Percentiles rank a stretch among this genome's conserved stretches.
Evolutionary conservation across 495 filamentous ascomycete genomes (phyloP).

Genomic region (Coniosporium apollinis): DNA sequence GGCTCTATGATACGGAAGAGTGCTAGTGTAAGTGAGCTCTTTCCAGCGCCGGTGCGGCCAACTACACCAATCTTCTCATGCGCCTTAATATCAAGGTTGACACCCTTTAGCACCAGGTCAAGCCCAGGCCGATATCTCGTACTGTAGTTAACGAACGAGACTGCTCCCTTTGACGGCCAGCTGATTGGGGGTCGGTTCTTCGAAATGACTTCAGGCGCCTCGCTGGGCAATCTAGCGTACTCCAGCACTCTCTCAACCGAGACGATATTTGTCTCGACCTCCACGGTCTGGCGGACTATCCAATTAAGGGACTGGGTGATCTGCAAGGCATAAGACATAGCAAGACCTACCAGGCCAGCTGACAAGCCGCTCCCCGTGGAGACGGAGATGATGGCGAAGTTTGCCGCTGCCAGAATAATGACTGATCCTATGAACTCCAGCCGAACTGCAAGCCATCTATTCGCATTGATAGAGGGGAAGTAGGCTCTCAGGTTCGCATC

Average conservation of each 20-base stretch:
- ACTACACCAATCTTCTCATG: slow-evolving; percentile 98
- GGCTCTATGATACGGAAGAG: slow-evolving; percentile 95
- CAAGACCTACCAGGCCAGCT: slow-evolving; percentile 72
- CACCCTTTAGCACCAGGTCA: slow-evolving; percentile 81
- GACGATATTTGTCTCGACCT: slow-evolving; percentile 98
- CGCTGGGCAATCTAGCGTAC: slow-evolving; percentile 83
- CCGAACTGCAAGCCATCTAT: slow-evolving; percentile 89
- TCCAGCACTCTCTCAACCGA: slow-evolving; percentile 96
- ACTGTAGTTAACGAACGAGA: slow-evolving; percentile 86
- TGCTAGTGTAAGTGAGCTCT: slow-evolving; percentile 84
- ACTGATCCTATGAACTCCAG: slow-evolving; percentile 93
- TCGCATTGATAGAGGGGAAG: slow-evolving; percentile 91
- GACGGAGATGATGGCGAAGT: slow-evolving; percentile 69
- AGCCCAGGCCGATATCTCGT: slow-evolving; percentile 78
- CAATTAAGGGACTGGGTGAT: slow-evolving; percentile 98
- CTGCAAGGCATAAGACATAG: slow-evolving; percentile 93
- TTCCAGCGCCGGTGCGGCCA: slow-evolving; percentile 89
- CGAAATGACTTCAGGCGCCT: slow-evolving; percentile 87
- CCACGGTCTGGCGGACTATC: slow-evolving; percentile 97
- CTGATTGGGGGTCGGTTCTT: slow-evolving; percentile 70
- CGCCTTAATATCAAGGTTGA: slow-evolving; percentile 80
- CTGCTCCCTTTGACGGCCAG: slow-evolving; percentile 84
- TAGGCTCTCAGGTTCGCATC: slow-evolving; percentile 92
- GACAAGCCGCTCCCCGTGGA: slow-evolving; percentile 48
- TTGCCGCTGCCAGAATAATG: slow-evolving; percentile 77